A percentile compares a stretch with the other conserved stretches of the same genome.
phyloP scores from a whole-genome alignment of 495 filamentous ascomycete species.

The Hypomontagnella monticulosa region DNA sequence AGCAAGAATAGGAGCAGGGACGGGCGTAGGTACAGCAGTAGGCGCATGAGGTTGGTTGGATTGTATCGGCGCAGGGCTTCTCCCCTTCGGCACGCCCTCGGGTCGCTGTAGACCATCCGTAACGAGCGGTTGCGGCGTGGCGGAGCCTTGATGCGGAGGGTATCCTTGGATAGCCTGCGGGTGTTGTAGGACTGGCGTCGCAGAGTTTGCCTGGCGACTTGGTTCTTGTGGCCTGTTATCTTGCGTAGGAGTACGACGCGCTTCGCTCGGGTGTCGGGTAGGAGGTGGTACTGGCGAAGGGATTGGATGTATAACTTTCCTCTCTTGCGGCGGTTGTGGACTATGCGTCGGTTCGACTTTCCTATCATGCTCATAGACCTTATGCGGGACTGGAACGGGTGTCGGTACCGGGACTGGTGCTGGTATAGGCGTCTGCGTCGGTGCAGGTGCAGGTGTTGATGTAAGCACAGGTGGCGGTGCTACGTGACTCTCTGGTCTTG shows the following conservation, averaged over 20 bases:
- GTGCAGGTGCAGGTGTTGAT: slow-evolving; percentile 30
- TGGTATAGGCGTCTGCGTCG: slow-evolving; percentile 48
- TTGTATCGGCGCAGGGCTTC: slow-evolving; percentile 43
- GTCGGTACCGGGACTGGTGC: slow-evolving; percentile 50
- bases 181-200: slow-evolving; percentile 53
- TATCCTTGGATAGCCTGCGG: slow-evolving; percentile 50
- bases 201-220: slow-evolving; percentile 36
- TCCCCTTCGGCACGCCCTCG: slow-evolving; percentile 35
- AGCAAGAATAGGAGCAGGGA: slow-evolving; percentile 18
- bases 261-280: slow-evolving; percentile 31
- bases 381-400: slow-evolving; percentile 28
- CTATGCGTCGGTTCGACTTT: slow-evolving; percentile 26
- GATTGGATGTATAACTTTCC: slow-evolving; percentile 16
- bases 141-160: slow-evolving; percentile 37
- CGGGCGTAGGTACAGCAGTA: slow-evolving; percentile 24
- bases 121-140: slow-evolving; percentile 32
- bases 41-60: slow-evolving; percentile 37
- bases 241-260: slow-evolving; percentile 32
- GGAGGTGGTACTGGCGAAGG: slow-evolving; percentile 19
- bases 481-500: slow-evolving; percentile 25
- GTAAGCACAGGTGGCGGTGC: slow-evolving; percentile 33
- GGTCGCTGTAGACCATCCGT: slow-evolving; percentile 48
- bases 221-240: slow-evolving; percentile 43
- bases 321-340: slow-evolving; percentile 30
- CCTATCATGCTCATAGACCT: slow-evolving; percentile 25